Conservation (phyloP, 2,329 filamentous ascomycete species). For the Trichoderma polysporum region DNA sequence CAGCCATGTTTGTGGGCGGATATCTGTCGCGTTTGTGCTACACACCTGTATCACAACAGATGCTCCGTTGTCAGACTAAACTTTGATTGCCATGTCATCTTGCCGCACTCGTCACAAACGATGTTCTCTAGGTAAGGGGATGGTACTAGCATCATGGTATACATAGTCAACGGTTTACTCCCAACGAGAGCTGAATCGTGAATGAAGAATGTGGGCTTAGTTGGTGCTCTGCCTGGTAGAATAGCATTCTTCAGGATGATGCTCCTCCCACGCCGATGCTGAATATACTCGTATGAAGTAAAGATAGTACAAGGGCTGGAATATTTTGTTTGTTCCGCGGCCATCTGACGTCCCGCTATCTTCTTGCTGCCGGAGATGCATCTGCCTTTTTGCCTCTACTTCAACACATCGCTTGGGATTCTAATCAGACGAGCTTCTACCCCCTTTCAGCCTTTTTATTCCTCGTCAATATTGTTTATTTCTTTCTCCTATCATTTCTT, state of each 20-base stretch:
- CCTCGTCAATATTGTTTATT: background rate
- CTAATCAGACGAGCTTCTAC: background rate
- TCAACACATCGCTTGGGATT: background rate
- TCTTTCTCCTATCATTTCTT: background rate
- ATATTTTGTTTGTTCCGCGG: background rate
- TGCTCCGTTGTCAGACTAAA: background rate
- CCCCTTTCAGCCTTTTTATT: background rate
- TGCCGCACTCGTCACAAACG: background rate
- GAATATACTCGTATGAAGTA: background rate
- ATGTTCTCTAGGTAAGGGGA: background rate
- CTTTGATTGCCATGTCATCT: background rate
- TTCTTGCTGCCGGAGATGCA: background rate
- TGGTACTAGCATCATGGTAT: background rate
- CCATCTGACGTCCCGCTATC: background rate
- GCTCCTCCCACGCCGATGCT: background rate
- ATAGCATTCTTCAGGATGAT: background rate
- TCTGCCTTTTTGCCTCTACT: background rate
- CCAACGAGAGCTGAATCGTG: background rate
- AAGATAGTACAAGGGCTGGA: background rate
- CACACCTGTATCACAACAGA: background rate
- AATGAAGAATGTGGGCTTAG: background rate
- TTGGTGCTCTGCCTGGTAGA: background rate
- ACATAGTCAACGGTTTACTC: background rate
- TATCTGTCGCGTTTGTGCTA: background rate
- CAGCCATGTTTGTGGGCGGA: slow-evolving; percentile 10